Conservation (phyloP, 495 filamentous ascomycete genomes). For the Baudoinia panamericana region DNA sequence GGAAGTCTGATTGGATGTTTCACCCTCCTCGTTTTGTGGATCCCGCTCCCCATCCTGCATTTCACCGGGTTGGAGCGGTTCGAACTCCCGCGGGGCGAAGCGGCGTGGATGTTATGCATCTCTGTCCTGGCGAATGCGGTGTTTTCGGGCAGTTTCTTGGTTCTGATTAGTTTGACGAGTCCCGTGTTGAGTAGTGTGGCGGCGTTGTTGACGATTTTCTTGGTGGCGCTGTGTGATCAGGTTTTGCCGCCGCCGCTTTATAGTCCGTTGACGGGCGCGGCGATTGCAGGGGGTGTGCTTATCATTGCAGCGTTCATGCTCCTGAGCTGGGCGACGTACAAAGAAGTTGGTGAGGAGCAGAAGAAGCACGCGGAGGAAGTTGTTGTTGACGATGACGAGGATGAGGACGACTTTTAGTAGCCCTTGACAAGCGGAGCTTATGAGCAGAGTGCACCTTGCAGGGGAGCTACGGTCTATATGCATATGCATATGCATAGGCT, state of each 20-base stretch:
- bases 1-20: slow-evolving; percentile 74
- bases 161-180: slow-evolving; percentile 80
- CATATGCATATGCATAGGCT: no score
- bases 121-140: slow-evolving; percentile 73
- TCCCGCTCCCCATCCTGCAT: slow-evolving; percentile 78
- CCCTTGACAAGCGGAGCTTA: no score
- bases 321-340: slow-evolving; percentile 80
- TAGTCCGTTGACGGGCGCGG: slow-evolving; percentile 54
- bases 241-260: slow-evolving; percentile 51
- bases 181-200: slow-evolving; percentile 87
- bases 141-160: slow-evolving; percentile 88
- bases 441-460: no score
- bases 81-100: slow-evolving; percentile 60
- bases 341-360: slow-evolving; percentile 78
- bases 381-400: slow-evolving; percentile 26
- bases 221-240: slow-evolving; percentile 88
- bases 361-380: slow-evolving; percentile 39
- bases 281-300: slow-evolving; percentile 67
- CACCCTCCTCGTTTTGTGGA: slow-evolving; percentile 79
- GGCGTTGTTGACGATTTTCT: slow-evolving; percentile 86
- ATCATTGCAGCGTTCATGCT: slow-evolving; percentile 79
- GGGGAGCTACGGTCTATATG: no score
- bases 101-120: slow-evolving; percentile 65
- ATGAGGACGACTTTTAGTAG: slow-evolving; percentile 28
- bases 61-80: slow-evolving; percentile 65